Conservation (phyloP, 768 basidiomycete species). For the Stropharia rugosoannulata region DNA sequence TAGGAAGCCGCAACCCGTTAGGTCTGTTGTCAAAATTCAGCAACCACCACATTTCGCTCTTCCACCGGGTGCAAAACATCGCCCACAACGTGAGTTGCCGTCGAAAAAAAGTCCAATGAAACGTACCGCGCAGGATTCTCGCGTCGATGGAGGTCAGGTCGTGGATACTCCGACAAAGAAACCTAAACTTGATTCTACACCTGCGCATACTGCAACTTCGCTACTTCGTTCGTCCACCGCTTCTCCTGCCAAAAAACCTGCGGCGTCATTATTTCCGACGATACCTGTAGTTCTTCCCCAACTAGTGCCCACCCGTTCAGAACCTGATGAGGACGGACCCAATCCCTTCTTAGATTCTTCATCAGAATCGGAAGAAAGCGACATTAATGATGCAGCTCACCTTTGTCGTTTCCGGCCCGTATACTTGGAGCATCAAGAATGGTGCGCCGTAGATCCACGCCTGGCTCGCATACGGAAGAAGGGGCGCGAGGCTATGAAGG, state of each 20-base stretch:
- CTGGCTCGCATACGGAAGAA: constrained; percentile 28
- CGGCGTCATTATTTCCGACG: neutral
- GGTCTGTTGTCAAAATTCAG: constrained; percentile 20
- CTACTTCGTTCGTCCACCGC: neutral
- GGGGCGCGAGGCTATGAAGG: constrained; percentile 14
- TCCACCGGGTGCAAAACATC: constrained; percentile 12
- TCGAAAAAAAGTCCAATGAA: constrained; percentile 39
- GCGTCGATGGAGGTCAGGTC: constrained; percentile 21
- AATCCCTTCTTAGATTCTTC: neutral
- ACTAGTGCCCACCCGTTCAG: constrained; percentile 4
- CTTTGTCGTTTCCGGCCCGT: constrained; percentile 46
- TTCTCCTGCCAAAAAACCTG: neutral
- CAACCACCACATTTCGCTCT: constrained; percentile 6
- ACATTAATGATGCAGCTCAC: constrained; percentile 18
- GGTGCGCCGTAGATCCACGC: constrained; percentile 41
- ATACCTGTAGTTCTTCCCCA: neutral
- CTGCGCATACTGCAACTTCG: neutral
- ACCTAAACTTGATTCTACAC: constrained; percentile 25
- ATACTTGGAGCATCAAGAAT: constrained; percentile 49
- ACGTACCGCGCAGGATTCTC: constrained; percentile 20
- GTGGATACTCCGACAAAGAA: constrained; percentile 45
- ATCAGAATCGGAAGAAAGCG: constrained; percentile 20
- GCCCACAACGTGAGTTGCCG: constrained; percentile 29
- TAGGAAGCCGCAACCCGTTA: constrained; percentile 18
- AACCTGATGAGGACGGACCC: constrained; percentile 7